Evolutionary conservation across 495 filamentous ascomycete species (phyloP).

Genomic region (Penicillium silybi): DNA sequence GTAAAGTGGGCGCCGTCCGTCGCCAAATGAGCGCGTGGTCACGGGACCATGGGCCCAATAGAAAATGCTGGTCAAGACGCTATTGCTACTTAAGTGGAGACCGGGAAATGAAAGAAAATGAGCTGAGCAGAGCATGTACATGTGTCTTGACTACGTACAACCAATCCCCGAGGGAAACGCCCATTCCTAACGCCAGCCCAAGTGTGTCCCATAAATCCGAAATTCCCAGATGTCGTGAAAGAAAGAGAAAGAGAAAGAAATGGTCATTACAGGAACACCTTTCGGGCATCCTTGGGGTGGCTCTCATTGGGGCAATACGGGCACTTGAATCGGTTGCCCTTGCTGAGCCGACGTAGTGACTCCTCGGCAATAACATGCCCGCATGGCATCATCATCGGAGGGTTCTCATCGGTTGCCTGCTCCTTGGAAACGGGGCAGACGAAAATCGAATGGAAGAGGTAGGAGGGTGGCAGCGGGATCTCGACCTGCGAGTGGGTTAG

Average conservation of each 20-base stretch:
- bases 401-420: slow-evolving; percentile 88
- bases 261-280: slow-evolving; percentile 55
- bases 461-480: slow-evolving; percentile 78
- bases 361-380: slow-evolving; percentile 91
- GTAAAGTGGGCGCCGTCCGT: slow-evolving; percentile 28
- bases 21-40: slow-evolving; percentile 43
- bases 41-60: slow-evolving; percentile 22
- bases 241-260: background rate
- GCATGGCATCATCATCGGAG: slow-evolving; percentile 97
- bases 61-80: background rate
- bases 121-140: background rate
- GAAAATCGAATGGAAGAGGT: slow-evolving; percentile 94
- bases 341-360: slow-evolving; percentile 69
- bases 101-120: slow-evolving; percentile 6
- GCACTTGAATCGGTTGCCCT: slow-evolving; percentile 82
- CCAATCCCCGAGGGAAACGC: background rate
- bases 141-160: background rate
- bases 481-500: slow-evolving; percentile 57
- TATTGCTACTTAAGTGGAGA: slow-evolving; percentile 4
- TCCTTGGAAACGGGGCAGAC: slow-evolving; percentile 97
- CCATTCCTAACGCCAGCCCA: background rate
- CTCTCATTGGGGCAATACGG: slow-evolving; percentile 93
- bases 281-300: slow-evolving; percentile 66
- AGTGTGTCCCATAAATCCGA: background rate
- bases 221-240: background rate